Conservation (phyloP, 2,329 filamentous ascomycete species). For the Colletotrichum sp. region DNA sequence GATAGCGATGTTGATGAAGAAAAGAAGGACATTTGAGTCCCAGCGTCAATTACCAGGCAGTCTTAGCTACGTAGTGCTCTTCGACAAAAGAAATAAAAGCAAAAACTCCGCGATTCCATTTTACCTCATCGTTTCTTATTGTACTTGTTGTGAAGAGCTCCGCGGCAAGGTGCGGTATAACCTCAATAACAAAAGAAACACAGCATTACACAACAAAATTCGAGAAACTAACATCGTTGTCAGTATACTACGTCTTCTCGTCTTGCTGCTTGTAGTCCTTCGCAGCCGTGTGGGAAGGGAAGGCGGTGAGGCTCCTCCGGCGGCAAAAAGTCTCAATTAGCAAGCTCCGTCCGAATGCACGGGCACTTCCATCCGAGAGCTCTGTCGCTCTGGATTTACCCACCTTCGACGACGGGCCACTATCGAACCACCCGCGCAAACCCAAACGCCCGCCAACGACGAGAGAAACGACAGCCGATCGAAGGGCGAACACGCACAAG, state of each 20-base stretch:
- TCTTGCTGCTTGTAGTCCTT: not conserved
- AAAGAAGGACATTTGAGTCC: slow-evolving; percentile 17
- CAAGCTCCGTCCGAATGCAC: slow-evolving; percentile 17
- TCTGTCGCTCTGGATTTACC: not conserved
- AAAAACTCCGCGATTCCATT: not conserved
- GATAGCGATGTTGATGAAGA: slow-evolving; percentile 16
- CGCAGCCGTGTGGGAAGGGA: not conserved
- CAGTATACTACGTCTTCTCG: not conserved
- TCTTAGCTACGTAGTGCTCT: not conserved
- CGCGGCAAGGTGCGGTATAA: not conserved
- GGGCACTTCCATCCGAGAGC: not conserved
- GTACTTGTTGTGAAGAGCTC: not conserved
- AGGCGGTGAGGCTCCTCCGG: not conserved
- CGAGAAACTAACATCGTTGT: not conserved
- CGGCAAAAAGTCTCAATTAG: slow-evolving; percentile 20
- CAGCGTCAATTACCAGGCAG: not conserved
- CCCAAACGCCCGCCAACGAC: not conserved
- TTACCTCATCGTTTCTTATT: not conserved
- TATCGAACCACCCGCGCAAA: slow-evolving; percentile 15
- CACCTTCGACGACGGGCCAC: not conserved
- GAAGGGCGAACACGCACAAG: not conserved
- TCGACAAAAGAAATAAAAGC: not conserved
- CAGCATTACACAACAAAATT: not conserved
- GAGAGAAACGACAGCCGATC: not conserved
- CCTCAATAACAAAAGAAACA: not conserved